Percentiles rank a stretch among this genome's conserved stretches.
These are phyloP conservation scores for Mrakia blollopis DNA, from an alignment of 768 basidiomycete species.

Conservation along the genomic window DNA sequence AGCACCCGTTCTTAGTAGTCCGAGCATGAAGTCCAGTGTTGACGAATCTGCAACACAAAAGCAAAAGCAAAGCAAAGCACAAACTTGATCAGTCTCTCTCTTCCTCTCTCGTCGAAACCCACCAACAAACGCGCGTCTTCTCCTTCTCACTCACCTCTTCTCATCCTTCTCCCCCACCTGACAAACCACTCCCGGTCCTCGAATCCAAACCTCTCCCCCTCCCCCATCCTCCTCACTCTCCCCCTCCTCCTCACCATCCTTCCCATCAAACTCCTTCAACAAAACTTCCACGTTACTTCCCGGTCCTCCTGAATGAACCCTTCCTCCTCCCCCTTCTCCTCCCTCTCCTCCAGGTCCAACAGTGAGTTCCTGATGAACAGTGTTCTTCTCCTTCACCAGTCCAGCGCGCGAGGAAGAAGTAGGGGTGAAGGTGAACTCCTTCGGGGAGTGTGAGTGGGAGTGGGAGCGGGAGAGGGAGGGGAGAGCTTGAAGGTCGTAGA, in stretches of 20 bases:
- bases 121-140: not conserved
- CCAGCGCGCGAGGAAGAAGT: not conserved
- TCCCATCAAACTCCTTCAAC: slow-evolving; percentile 64
- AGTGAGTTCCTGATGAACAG: slow-evolving; percentile 1
- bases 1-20: slow-evolving; percentile 26
- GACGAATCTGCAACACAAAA: not conserved
- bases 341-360: not conserved
- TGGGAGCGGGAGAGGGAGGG: slow-evolving; percentile 36
- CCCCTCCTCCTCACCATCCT: slow-evolving; percentile 57
- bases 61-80: no score
- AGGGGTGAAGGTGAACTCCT: slow-evolving; percentile 44
- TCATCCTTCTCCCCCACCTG: not conserved
- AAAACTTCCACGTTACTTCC: slow-evolving; percentile 79
- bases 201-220: slow-evolving; percentile 24
- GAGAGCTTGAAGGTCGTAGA: slow-evolving; percentile 77
- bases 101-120: not conserved
- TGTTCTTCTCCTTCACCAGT: not conserved
- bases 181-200: slow-evolving; percentile 23
- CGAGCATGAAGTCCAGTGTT: slow-evolving; percentile 11
- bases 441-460: slow-evolving; percentile 25
- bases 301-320: slow-evolving; percentile 59
- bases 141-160: slow-evolving; percentile 16
- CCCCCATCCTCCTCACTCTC: slow-evolving; percentile 51
- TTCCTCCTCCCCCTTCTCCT: slow-evolving; percentile 47
- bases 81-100: no score